Evolutionary conservation across 1,284 basidiomycete genomes (phyloP), one percentile per base, ranked within the genome.

Genomic region (Cystobasidiaceae sp.): DNA sequence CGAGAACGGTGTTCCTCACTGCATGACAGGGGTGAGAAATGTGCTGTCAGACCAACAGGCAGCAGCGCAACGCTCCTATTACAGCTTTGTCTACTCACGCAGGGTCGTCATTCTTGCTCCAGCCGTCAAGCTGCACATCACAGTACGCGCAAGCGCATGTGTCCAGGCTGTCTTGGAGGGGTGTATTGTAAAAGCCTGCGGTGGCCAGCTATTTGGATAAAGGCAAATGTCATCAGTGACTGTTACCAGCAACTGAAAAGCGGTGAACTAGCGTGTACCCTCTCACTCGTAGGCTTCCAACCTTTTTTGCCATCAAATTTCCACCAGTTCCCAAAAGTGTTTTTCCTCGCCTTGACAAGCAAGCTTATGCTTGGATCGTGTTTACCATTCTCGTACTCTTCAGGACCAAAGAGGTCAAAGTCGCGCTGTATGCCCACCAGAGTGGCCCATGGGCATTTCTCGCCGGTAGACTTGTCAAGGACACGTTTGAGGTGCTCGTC

Each of bases 21-120:
- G 49, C 17, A 27, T 7, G n/a, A 13, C 19, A 25, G 3, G 30
- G 13, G 2, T n/a, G n/a, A n/a, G 19, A 33, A n/a, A 43, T 27
- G n/a, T 17, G 19, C 13, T 23, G 4, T 5, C 11, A 57, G 39
- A 41, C 34, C 1, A 43, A 15, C 19, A 8, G 44, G 2, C 7
- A 21, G 33, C 1, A 37, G 2, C 27, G 23, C 3, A 7, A 71
- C n/a, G n/a, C n/a, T n/a, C n/a, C n/a, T n/a, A n/a, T n/a, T n/a
- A n/a, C n/a, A n/a, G n/a, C n/a, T n/a, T n/a, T n/a, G n/a, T n/a
- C n/a, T n/a, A n/a, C 71, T 44, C 50, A 71, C 69, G 70, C 58
- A 1, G 75, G 75, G 57, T 77, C 74, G 54, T 77, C 75, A 15
- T 66, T 67, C 66, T 74, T 74, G 46, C 75, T 74, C 75, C 75